Base-by-base conservation (phyloP, 2,329 filamentous ascomycete species). In the Pseudogymnoascus pannorum region DNA sequence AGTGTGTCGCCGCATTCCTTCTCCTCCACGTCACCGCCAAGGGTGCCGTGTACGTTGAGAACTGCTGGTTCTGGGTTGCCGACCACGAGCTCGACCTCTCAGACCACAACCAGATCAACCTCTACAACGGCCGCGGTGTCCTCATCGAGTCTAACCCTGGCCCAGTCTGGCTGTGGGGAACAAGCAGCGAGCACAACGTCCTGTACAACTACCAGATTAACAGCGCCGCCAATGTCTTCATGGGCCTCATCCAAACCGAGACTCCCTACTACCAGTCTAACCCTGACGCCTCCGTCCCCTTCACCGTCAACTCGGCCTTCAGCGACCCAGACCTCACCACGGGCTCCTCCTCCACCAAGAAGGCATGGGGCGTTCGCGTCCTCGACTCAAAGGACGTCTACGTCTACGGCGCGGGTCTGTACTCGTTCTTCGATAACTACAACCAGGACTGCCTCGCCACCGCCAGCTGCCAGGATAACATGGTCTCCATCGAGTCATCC, bases 201-300 rank as follows among this genome's bases (percentile, higher is more conserved):
- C 75, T 87, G 22, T 91, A 89, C 77, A 93, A 97, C 78, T 96
- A 96, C 78, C 89, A 96, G 75, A 78, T 97, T 69, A 78, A 82
- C 71, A 87, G 87, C 64, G 90, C 92, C 1, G 80, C 85, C 70
- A 88, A 92, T 70, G 81, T 96, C 65, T 96, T 88, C 78, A 87
- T 95, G 81, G 87, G 84, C 9, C 77, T 90, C 58, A 91, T 96
- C 69, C 92, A 97, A 77, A 90, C 89, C 3, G 93, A 97, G 77
- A 96, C 92, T 4, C 89, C 92, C 31, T 92, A 90, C 79, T 91
- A 88, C 81, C 90, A 96, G 76, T 83, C 88, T 72, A 92, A 93
- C 77, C 91, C 92, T 4, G 82, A 88, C 67, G 83, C 90, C 2
- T 79, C 82, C 8, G 79, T 82, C 8, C 88, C 87, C 38, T 91